Conservation (phyloP, 257 asterid species). For the Solanum piurae region DNA sequence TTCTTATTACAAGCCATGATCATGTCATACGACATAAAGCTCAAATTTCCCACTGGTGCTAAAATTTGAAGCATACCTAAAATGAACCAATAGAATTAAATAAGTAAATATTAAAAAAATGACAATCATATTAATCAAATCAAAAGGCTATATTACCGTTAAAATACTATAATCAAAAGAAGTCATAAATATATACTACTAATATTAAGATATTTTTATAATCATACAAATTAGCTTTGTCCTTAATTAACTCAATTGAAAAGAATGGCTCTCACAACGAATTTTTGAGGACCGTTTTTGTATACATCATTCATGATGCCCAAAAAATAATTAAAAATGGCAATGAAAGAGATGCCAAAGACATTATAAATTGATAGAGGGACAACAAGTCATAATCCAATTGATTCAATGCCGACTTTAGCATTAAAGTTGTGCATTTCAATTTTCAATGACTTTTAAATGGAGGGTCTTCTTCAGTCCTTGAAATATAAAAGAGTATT, state of each 20-base stretch:
- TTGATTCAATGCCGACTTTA: neutral
- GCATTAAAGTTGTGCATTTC: neutral
- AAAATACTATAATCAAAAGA: neutral
- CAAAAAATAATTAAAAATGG: neutral
- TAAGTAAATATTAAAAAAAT: neutral
- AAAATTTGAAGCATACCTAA: neutral
- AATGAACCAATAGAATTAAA: neutral
- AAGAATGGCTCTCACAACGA: neutral
- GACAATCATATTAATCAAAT: neutral
- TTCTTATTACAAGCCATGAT: neutral
- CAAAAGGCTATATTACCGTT: neutral
- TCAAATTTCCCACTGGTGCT: neutral
- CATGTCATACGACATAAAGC: neutral
- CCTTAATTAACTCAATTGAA: neutral
- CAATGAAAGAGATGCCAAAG: neutral
- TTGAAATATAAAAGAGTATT: neutral
- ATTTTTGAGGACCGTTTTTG: neutral
- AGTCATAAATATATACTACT: neutral
- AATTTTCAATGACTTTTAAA: neutral
- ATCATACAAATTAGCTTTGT: neutral
- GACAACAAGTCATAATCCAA: neutral
- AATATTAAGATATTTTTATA: neutral
- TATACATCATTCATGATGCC: neutral
- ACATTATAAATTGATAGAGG: neutral
- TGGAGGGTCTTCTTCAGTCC: neutral